Conservation (phyloP, 2,329 filamentous ascomycete genomes). For the Ciborinia camelliae region DNA sequence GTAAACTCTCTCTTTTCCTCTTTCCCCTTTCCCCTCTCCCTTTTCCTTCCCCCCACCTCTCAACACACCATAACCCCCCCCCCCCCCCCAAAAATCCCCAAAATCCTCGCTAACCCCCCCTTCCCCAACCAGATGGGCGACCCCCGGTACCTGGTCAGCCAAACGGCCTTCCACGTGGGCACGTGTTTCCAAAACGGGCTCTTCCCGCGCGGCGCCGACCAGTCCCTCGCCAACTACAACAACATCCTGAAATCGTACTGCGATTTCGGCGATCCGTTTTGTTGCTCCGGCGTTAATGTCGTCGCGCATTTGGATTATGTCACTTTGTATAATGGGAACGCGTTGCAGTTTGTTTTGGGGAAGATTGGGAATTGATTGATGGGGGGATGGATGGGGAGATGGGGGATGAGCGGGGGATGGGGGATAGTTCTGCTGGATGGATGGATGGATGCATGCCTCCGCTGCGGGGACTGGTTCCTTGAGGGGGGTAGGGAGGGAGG, state of each 20-base stretch:
- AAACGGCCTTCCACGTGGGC: neutral
- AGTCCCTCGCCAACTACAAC: neutral
- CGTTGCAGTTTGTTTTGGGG: conserved; percentile 1
- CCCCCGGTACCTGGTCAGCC: neutral
- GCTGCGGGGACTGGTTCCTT: neutral
- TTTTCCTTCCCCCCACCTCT: no score
- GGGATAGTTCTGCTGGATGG: no score
- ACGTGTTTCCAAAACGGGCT: conserved; percentile 12
- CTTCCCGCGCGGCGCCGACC: conserved; percentile 7
- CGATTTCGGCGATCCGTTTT: conserved; percentile 10
- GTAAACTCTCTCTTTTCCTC: neutral
- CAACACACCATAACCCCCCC: no score
- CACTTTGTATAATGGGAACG: neutral
- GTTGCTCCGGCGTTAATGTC: neutral
- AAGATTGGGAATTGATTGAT: neutral
- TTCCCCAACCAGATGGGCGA: neutral
- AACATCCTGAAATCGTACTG: neutral
- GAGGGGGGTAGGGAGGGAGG: no score
- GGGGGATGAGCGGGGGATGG: no score
- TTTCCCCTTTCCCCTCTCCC: neutral
- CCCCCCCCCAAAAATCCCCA: no score
- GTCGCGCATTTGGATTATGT: neutral
- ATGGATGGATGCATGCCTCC: no score
- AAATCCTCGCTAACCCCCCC: neutral
- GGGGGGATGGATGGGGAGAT: neutral